Base-by-base conservation (phyloP, 2,329 filamentous ascomycete genomes). In the Stenocarpella maydis region DNA sequence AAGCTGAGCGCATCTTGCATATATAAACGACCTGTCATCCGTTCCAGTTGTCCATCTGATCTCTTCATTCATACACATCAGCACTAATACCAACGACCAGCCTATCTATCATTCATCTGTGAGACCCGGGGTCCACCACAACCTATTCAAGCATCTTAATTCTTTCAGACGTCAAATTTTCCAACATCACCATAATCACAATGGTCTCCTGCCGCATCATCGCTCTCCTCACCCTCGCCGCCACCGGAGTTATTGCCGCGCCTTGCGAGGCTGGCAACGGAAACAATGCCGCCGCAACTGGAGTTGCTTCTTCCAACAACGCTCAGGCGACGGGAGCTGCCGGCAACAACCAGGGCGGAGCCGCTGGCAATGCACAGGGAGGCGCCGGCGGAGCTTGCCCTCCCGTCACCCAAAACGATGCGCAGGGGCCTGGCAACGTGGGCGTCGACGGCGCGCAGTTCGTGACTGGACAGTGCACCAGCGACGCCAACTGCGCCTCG, bases 151-250 rank as follows among this genome's bases (percentile, higher is more conserved):
- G 31, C 26, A 61, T 14, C 28, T 61, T 47, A 61, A 61, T 47
- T 17, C n/a, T 31, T 47, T 61, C 47, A 43, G 17, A 60, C 19
- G 43, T 34, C 41, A 26, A 24, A 7, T 14, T 37, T 34, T 10
- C 31, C 19, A 37, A 21, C 41, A 26, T 28, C 24, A 1, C 21
- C 37, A n/a, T 17, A 34, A 17, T 50, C 34, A 67, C 39, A 60
- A 63, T 63, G 43, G 66, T 68, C 54, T 68, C 54, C n/a, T 68
- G 41, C 47, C 54, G 54, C 31, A 45, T 49, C 49, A 60, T 64
- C 28, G 28, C 43, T 7, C 31, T 63, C 45, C 43, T 43, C 15
- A 24, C 66, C 17, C 43, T 55, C 41, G 65, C 52, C 39, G 39
- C 34, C 17, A 39, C 65, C n/a, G 65, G 53, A 12, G 66, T n/a